These are phyloP conservation scores for Symbiodinium natans DNA, from an alignment of 73 alveolate genomes.

Conservation along the genomic window DNA sequence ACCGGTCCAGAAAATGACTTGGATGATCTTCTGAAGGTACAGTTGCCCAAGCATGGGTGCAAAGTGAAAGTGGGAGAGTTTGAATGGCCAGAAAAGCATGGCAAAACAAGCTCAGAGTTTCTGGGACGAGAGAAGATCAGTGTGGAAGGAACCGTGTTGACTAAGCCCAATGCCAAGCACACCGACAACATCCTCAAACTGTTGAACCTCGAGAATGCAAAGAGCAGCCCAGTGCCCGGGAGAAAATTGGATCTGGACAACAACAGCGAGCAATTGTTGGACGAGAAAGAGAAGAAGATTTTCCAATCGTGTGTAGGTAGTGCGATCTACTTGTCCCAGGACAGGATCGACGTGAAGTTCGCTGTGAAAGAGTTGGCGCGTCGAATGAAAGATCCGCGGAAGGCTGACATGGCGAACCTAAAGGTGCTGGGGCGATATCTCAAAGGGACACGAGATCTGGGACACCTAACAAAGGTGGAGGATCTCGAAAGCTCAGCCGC, in stretches of 20 bases:
- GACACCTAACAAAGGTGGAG: not conserved
- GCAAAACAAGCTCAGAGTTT: not conserved
- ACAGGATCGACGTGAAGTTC: not conserved
- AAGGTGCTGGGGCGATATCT: not conserved
- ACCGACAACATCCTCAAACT: not conserved
- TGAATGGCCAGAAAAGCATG: not conserved
- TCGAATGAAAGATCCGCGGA: not conserved
- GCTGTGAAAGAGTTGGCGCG: constrained; percentile 3
- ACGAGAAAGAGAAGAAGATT: not conserved
- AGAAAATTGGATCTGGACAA: not conserved
- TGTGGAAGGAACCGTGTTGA: not conserved
- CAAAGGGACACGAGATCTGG: not conserved
- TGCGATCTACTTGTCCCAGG: not conserved
- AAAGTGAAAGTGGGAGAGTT: not conserved
- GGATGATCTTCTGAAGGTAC: not conserved
- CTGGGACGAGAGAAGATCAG: not conserved
- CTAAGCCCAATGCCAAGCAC: not conserved
- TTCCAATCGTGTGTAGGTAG: not conserved
- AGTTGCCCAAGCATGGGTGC: not conserved
- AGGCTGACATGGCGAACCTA: not conserved
- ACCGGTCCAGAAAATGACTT: not conserved
- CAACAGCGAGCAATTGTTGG: not conserved
- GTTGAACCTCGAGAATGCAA: not conserved
- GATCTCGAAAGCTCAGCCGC: not conserved
- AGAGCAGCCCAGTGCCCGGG: not conserved